These are phyloP conservation scores for Neurospora sp. DNA, from an alignment of 495 filamentous ascomycete species.

Conservation along the genomic window DNA sequence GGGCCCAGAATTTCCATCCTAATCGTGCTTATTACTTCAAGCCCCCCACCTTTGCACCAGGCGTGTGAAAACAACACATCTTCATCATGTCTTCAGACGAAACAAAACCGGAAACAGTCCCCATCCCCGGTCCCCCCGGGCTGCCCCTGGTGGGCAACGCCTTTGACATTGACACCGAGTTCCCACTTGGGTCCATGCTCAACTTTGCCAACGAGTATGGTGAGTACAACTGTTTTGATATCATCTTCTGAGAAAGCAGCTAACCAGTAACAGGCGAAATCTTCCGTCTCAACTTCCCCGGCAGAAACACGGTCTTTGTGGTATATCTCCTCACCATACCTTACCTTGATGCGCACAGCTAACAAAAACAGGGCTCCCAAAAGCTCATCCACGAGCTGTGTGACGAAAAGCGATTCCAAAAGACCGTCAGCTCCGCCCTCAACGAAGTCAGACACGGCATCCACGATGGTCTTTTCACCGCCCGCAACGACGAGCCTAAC, in stretches of 20 bases:
- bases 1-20: too few species aligned
- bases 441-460: constrained; percentile 47
- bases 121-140: constrained; percentile 47
- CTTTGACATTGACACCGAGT: constrained; percentile 41
- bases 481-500: constrained; percentile 47
- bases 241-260: too few species aligned
- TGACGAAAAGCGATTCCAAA: constrained; percentile 57
- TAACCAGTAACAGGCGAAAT: constrained; percentile 8
- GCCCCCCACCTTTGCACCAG: not conserved
- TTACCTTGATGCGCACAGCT: not conserved
- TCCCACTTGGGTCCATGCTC: constrained; percentile 43
- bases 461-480: constrained; percentile 62
- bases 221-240: constrained; percentile 6
- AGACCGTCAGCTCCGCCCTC: constrained; percentile 32
- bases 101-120: not conserved
- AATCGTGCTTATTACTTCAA: too few species aligned
- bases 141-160: constrained; percentile 51
- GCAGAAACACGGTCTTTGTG: constrained; percentile 5
- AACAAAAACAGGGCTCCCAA: constrained; percentile 17
- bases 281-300: constrained; percentile 10
- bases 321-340: not conserved
- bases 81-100: not conserved
- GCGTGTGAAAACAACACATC: not conserved
- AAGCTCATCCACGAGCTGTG: constrained; percentile 55
- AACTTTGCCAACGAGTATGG: constrained; percentile 49